These are phyloP conservation scores for Suillus subaureus DNA, from an alignment of 768 basidiomycete species.

Conservation along the genomic window DNA sequence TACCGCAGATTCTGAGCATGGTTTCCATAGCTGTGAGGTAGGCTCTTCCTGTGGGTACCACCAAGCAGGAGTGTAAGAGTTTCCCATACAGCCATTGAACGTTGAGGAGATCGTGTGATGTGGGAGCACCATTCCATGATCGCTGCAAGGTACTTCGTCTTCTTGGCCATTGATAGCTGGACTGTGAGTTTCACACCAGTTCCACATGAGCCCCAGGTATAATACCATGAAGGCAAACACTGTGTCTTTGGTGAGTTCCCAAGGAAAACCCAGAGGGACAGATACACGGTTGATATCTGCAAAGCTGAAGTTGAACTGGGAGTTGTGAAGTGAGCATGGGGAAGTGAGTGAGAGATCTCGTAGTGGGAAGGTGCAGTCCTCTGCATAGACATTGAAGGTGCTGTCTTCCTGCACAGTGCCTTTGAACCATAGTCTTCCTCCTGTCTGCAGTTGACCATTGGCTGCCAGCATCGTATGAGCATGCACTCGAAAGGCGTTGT, in stretches of 20 bases:
- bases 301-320: constrained; percentile 21
- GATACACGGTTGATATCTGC: constrained; percentile 41
- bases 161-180: constrained; percentile 20
- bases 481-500: neutral
- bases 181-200: constrained; percentile 16
- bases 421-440: constrained; percentile 12
- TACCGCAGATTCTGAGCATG: constrained; percentile 32
- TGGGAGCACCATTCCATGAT: constrained; percentile 22
- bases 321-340: constrained; percentile 14
- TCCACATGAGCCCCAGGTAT: neutral
- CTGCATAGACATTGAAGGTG: neutral
- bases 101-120: constrained; percentile 32
- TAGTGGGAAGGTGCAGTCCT: neutral
- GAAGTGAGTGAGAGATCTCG: neutral
- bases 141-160: constrained; percentile 31
- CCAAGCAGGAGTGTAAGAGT: constrained; percentile 36
- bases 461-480: neutral
- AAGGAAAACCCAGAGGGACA: constrained; percentile 28
- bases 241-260: constrained; percentile 34
- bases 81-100: constrained; percentile 42
- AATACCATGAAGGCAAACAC: constrained; percentile 18
- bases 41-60: constrained; percentile 37
- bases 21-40: constrained; percentile 42
- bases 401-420: constrained; percentile 9
- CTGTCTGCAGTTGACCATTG: constrained; percentile 19